Evolutionary conservation across 305 asterid species (phyloP).

Genomic region (Fraxinus ornus): DNA sequence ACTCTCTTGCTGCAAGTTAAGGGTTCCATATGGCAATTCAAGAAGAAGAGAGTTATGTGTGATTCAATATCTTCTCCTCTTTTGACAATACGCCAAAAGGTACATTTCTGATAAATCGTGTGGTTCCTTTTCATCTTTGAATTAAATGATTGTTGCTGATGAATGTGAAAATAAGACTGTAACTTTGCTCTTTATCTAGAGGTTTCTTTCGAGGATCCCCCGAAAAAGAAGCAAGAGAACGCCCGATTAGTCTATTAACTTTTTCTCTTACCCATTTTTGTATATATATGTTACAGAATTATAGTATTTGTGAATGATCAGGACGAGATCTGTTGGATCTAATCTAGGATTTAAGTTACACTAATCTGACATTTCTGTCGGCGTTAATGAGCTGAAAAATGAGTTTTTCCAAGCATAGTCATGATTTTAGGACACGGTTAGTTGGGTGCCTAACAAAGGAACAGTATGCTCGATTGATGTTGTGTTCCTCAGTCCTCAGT

Average conservation of each 20-base stretch:
- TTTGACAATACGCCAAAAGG: conserved; percentile 37
- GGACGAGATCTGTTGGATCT: not conserved
- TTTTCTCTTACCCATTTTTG: not conserved
- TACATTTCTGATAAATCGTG: not conserved
- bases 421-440: not conserved
- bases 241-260: too few relatives aligned
- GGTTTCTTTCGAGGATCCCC: not conserved
- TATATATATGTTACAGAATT: not conserved
- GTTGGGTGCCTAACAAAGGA: not conserved
- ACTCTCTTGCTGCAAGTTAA: conserved; percentile 32
- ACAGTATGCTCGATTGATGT: not conserved
- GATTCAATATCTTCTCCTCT: conserved; percentile 29
- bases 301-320: not conserved
- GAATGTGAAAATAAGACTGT: not conserved
- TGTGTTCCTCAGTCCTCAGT: not conserved
- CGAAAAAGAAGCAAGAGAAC: not conserved
- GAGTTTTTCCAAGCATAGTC: not conserved
- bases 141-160: not conserved
- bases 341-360: not conserved
- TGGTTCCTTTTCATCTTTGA: not conserved
- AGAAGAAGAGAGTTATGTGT: conserved; percentile 37
- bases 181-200: not conserved
- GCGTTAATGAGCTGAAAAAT: too few relatives aligned
- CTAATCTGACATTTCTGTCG: not conserved
- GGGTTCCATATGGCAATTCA: conserved; percentile 43